Conservation (phyloP, 495 filamentous ascomycete genomes). For the Penicillium atrosanguineum region DNA sequence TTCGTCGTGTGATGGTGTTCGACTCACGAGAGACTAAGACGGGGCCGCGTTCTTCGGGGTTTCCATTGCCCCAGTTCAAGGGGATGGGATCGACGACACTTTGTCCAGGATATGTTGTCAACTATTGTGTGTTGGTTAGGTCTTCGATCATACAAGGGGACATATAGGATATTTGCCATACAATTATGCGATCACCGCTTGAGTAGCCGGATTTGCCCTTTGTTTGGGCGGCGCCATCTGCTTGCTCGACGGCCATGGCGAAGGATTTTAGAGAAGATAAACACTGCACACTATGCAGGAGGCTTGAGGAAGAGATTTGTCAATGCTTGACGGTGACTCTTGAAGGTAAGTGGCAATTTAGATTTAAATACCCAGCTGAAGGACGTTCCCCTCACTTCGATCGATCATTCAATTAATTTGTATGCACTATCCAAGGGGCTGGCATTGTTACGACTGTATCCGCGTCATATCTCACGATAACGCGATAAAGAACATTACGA, state of each 20-base stretch:
- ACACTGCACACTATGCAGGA: neutral
- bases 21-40: slow-evolving; percentile 78
- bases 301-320: neutral
- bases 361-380: neutral
- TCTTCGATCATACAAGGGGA: neutral
- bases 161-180: neutral
- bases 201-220: neutral
- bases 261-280: neutral
- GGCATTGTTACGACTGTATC: neutral
- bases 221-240: neutral
- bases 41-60: slow-evolving; percentile 72
- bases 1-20: slow-evolving; percentile 76
- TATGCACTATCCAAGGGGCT: neutral
- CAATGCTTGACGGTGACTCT: neutral
- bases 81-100: slow-evolving; percentile 85
- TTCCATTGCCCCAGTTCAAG: slow-evolving; percentile 80
- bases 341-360: neutral
- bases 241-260: neutral
- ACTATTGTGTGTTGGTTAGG: slow-evolving; percentile 11
- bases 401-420: neutral
- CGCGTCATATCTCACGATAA: neutral
- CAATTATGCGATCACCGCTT: neutral
- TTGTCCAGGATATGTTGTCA: slow-evolving; percentile 91
- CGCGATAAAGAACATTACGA: neutral
- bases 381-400: neutral